Conservation (phyloP, 1,284 basidiomycete genomes). For the Leccinum pallidistipes region DNA sequence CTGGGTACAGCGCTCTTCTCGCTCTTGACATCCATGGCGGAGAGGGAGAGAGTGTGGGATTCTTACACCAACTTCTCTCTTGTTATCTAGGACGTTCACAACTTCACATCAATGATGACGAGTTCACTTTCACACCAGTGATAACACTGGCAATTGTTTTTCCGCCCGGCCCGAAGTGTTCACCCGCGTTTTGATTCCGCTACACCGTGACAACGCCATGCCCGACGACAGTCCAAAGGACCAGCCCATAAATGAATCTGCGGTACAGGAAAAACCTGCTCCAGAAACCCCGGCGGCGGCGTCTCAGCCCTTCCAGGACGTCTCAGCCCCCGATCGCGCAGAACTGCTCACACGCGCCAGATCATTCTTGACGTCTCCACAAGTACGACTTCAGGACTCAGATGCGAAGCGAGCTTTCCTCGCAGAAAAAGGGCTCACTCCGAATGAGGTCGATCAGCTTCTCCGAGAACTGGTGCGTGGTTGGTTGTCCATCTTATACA, state of each 20-base stretch:
- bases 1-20: constrained; percentile 8
- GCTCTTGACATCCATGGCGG: constrained; percentile 18
- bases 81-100: not conserved
- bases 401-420: constrained; percentile 64
- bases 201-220: constrained; percentile 4
- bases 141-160: not conserved
- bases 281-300: not conserved
- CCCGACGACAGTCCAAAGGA: constrained; percentile 10
- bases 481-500: not conserved
- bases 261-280: not conserved
- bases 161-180: not conserved
- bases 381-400: constrained; percentile 58
- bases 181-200: not conserved
- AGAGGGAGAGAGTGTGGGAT: constrained; percentile 1
- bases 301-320: constrained; percentile 4
- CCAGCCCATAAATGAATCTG: not conserved
- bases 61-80: not conserved
- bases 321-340: constrained; percentile 22
- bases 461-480: constrained; percentile 52
- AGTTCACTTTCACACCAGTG: not conserved
- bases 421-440: constrained; percentile 66
- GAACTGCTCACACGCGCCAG: constrained; percentile 62
- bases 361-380: constrained; percentile 62
- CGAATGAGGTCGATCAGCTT: constrained; percentile 59
- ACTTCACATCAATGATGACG: too few species aligned